These are phyloP conservation scores for Blastobotrys aristatus DNA, from an alignment of 1,139 yeast species.

Conservation along the genomic window DNA sequence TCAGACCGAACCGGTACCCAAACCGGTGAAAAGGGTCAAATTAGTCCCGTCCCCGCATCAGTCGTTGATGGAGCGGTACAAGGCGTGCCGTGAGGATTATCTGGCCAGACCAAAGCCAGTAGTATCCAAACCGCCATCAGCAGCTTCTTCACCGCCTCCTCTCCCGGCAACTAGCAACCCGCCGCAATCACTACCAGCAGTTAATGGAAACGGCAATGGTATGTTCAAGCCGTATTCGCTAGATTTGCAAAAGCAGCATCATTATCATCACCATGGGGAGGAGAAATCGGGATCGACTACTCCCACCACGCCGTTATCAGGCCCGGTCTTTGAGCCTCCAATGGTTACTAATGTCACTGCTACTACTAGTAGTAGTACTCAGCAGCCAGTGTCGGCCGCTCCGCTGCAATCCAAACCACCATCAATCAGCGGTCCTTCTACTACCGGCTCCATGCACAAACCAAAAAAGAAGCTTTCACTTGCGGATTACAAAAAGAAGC, in stretches of 20 bases:
- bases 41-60: not conserved
- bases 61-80: not conserved
- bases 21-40: not conserved
- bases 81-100: not conserved
- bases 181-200: not conserved
- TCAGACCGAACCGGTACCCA: conserved; percentile 9
- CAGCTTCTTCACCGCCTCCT: not conserved
- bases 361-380: too few species aligned
- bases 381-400: too few species aligned
- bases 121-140: not conserved
- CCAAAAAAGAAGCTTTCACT: conserved; percentile 66
- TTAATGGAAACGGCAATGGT: not conserved
- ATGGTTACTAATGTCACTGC: too few species aligned
- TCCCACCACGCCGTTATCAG: conserved; percentile 1
- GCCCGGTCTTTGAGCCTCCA: too few species aligned
- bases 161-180: not conserved
- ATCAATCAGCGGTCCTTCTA: not conserved
- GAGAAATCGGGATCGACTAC: conserved; percentile 2
- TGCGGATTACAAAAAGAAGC: conserved; percentile 77
- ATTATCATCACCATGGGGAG: not conserved
- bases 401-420: too few species aligned
- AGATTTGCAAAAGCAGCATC: not conserved
- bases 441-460: not conserved
- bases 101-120: not conserved
- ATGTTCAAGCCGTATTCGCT: not conserved